Conservation (phyloP, 768 basidiomycete species). For the Trametes villosa region DNA sequence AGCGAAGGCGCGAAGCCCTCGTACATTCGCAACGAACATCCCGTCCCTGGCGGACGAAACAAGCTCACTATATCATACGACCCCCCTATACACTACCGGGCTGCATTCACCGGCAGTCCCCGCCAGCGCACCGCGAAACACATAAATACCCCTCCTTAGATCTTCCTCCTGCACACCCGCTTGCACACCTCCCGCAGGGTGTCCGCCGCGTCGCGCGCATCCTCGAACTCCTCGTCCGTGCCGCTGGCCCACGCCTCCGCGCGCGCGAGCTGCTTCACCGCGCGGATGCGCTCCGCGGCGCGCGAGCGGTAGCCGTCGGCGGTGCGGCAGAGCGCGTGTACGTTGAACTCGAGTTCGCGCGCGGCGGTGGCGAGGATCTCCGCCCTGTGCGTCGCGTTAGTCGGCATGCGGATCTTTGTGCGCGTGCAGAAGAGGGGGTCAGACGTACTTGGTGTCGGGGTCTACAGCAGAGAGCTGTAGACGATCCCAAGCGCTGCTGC, state of each 20-base stretch:
- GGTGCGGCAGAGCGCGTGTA: conserved; percentile 55
- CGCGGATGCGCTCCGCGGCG: conserved; percentile 29
- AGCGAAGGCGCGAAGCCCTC: not conserved
- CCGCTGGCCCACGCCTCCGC: not conserved
- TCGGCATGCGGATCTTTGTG: too few species aligned
- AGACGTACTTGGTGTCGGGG: conserved; percentile 32
- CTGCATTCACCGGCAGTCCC: too few species aligned
- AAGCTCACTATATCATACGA: too few species aligned
- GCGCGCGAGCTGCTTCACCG: conserved; percentile 14
- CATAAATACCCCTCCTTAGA: not conserved
- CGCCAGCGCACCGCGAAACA: not conserved
- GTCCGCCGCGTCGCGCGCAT: conserved; percentile 41
- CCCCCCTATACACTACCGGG: too few species aligned
- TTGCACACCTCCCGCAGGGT: conserved; percentile 8
- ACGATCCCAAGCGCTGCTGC: conserved; percentile 36
- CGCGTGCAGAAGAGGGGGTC: too few species aligned
- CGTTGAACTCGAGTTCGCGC: conserved; percentile 50
- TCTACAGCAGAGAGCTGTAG: conserved; percentile 23
- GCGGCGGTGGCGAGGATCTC: conserved; percentile 47
- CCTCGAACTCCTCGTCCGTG: conserved; percentile 41
- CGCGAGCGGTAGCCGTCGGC: conserved; percentile 50
- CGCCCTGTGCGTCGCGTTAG: conserved; percentile 37
- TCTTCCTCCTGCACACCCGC: conserved; percentile 7
- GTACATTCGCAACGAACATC: not conserved
- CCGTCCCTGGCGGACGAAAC: too few species aligned